phyloP scores from a whole-genome alignment of 768 basidiomycete species.

The Rhodotorula kratochvilovae region DNA sequence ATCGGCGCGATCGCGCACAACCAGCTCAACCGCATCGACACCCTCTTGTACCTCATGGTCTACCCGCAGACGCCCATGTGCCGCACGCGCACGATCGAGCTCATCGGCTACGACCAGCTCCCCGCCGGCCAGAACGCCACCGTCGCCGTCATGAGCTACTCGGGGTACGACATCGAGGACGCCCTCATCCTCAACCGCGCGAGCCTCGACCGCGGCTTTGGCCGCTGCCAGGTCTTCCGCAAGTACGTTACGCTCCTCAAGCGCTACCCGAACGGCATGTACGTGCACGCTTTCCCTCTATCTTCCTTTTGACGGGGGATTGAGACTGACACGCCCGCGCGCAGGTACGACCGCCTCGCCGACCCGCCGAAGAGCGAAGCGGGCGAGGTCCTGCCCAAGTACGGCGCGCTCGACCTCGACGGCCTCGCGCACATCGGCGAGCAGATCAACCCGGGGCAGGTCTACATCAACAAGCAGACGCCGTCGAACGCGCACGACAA shows the following conservation, averaged over 20 bases:
- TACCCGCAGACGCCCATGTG: constrained; percentile 99
- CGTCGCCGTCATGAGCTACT: constrained; percentile 98
- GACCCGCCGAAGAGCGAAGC: constrained; percentile 83
- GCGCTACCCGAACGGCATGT: constrained; percentile 96
- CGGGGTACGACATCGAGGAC: constrained; percentile 99
- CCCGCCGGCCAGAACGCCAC: constrained; percentile 98
- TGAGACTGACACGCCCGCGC: not conserved
- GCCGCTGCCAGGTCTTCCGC: constrained; percentile 91
- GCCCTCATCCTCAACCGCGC: constrained; percentile 95
- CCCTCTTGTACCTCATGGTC: constrained; percentile 91
- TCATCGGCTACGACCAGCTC: constrained; percentile 90
- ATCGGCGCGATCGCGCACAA: constrained; percentile 98
- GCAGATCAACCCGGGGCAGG: constrained; percentile 82
- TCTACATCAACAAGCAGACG: constrained; percentile 95
- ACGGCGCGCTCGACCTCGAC: constrained; percentile 84
- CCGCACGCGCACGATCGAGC: constrained; percentile 95
- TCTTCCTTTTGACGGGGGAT: not conserved
- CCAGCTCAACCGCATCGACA: constrained; percentile 95
- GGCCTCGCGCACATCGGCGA: constrained; percentile 94
- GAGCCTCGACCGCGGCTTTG: constrained; percentile 93
- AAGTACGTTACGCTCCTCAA: constrained; percentile 91
- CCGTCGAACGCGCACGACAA: constrained; percentile 84
- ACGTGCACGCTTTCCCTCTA: constrained; percentile 49
- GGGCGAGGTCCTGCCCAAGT: constrained; percentile 72
- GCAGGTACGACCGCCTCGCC: constrained; percentile 84